Base-by-base conservation (phyloP, 805 yeast genomes). In the Kluyveromyces siamensis region DNA sequence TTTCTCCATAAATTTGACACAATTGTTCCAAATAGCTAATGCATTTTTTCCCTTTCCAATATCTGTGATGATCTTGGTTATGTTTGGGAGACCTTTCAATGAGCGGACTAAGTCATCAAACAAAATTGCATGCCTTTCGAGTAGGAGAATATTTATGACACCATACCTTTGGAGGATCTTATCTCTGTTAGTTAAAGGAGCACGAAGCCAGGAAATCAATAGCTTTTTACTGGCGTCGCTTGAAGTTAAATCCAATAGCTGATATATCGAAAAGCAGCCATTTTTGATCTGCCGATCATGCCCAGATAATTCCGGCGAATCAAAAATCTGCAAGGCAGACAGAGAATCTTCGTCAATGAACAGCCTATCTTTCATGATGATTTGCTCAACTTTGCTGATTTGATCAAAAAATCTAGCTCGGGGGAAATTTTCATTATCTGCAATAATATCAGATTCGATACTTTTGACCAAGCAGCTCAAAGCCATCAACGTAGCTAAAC, bases 161-260 rank as follows among this genome's bases (percentile, higher is more conserved):
- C 61, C 50, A 2, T 61, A 58, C 21, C 77, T 60, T 35, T 54
- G 51, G 16, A 60, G 54, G 4, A 74, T 66, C 7, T 48, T 21
- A 1, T 52, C 50, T 1, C 52, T 46, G n/a, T 63, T 57, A 1
- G 61, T 52, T 3, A 68, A 49, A 0, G 77, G 77, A 14, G 67
- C 56, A 2, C 56, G 35, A 10, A 74, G 53, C 71, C 72, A 70
- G 1, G 61, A 51, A 11, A 50, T 56, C n/a, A 74, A 44, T 1
- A 63, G 52, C 21, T 57, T 53, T 27, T 51, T 54, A 0, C 75
- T 72, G 11, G 59, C 47, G 9, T 56, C 57, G 0, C 74, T 59
- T 27, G 55, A 55, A 1, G 69, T 63, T 51, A 49, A 52, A 39
- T 46, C 42, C 18, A 52, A 45, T 40, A 53, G 42, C 39, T 56